Evolutionary conservation across 768 basidiomycete genomes (phyloP), one percentile per base, ranked within the genome.

Genomic region (Rhodocollybia butyracea): DNA sequence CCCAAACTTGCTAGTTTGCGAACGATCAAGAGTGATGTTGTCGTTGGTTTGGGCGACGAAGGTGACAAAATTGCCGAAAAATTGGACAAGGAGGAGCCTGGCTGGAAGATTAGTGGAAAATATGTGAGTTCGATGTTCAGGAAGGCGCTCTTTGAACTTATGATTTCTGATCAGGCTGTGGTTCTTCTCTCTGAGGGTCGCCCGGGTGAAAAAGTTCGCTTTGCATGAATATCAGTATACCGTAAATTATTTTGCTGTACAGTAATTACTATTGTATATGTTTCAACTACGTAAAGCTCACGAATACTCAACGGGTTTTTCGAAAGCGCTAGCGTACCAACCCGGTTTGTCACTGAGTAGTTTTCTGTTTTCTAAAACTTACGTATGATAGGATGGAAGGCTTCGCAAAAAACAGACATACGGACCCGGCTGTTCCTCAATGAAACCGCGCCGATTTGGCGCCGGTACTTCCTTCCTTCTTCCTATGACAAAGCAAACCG

Each of bases 31-130:
- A 91, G 88, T 59, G 95, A 98, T 63, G 94, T 97, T 40, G 94
- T 98, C 3, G 94, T 96, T 40, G 91, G 91, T 5, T 73, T 93
- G 26, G 89, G 88, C 32, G 67, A 76, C 7, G 71, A 86, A 11
- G 86, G 86, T 3, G 88, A 91, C 60, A 74, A 74, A 42, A 71
- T 84, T 34, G 91, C 91, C 2, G 88, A 91, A 68, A 79, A 76
- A 55, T 76, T 97, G n/a, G 91, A 96, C 68, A 76, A 88, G 63
- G 78, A 81, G 26, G 93, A 97, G 65, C 84, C 89, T 17, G 95
- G 95, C 47, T 98, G 95, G 95, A 95, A 94, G 76, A 96, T 97
- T 64, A 91, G 90, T 47, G 94, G 94, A 45, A 94, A 95, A 91
- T 95, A 94, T 65, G 93, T 94, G 68, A 22, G 31, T 51, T 42